Evolutionary conservation across 129 eudicot genomes (phyloP).

Genomic region (Helianthus annuus): HanXRQr2.0-SUNRISE NC_035434.2:104731053-104731552

Average conservation of each 20-base stretch:
- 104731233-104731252: conserved; percentile 44
- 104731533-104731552: no score
- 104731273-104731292: conserved; percentile 39
- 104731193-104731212: conserved; percentile 48
- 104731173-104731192: conserved; percentile 36
- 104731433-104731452: conserved; percentile 1
- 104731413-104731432: conserved; percentile 60
- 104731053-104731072: conserved; percentile 63
- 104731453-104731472: background rate
- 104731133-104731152: conserved; percentile 45
- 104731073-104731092: conserved; percentile 49
- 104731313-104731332: conserved; percentile 59
- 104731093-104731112: conserved; percentile 41
- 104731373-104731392: conserved; percentile 51
- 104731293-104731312: conserved; percentile 48
- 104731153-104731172: conserved; percentile 51
- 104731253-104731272: conserved; percentile 54
- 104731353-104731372: conserved; percentile 46
- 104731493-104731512: no score
- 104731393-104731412: conserved; percentile 55
- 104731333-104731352: conserved; percentile 50
- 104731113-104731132: conserved; percentile 42
- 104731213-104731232: conserved; percentile 40
- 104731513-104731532: no score
- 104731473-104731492: no score